phyloP scores from a whole-genome alignment of 352 stramenopile genomes.

The Phytophthora ramorum region DNA sequence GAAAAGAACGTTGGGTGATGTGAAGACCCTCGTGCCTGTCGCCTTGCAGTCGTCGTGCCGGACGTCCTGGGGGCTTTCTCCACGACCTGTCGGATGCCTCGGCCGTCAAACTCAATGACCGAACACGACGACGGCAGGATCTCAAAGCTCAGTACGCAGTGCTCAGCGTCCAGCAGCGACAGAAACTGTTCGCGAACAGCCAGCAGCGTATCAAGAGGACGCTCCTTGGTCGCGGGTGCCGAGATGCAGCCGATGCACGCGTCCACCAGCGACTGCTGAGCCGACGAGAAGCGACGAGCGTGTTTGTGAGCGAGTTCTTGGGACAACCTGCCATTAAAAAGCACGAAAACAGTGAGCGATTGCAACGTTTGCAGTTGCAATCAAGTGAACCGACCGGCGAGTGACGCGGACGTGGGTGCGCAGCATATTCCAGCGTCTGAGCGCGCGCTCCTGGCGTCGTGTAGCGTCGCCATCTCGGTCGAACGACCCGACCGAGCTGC shows the following conservation, averaged over 20 bases:
- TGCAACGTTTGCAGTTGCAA: neutral
- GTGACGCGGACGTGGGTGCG: constrained; percentile 72
- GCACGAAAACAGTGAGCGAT: constrained; percentile 8
- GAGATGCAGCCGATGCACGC: constrained; percentile 22
- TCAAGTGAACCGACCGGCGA: constrained; percentile 50
- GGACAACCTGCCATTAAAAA: constrained; percentile 39
- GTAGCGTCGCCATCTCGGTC: neutral
- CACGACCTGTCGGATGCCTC: constrained; percentile 48
- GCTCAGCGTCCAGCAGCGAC: constrained; percentile 64
- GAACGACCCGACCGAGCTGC: neutral
- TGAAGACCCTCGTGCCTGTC: constrained; percentile 10
- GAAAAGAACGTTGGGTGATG: constrained; percentile 49
- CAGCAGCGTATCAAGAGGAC: constrained; percentile 22
- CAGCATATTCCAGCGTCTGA: constrained; percentile 60
- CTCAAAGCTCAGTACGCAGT: constrained; percentile 70
- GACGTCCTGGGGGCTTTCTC: constrained; percentile 36
- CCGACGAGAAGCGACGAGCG: constrained; percentile 54
- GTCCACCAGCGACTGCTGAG: constrained; percentile 62
- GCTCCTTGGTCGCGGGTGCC: neutral
- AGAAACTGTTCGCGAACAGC: constrained; percentile 65
- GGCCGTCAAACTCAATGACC: constrained; percentile 69
- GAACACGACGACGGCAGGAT: constrained; percentile 18
- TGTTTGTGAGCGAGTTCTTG: constrained; percentile 56
- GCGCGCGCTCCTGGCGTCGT: constrained; percentile 24
- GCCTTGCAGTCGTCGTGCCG: constrained; percentile 28